Conservation (phyloP, 202 grass and related monocot genomes). For the Tripidium arundinaceum region DNA sequence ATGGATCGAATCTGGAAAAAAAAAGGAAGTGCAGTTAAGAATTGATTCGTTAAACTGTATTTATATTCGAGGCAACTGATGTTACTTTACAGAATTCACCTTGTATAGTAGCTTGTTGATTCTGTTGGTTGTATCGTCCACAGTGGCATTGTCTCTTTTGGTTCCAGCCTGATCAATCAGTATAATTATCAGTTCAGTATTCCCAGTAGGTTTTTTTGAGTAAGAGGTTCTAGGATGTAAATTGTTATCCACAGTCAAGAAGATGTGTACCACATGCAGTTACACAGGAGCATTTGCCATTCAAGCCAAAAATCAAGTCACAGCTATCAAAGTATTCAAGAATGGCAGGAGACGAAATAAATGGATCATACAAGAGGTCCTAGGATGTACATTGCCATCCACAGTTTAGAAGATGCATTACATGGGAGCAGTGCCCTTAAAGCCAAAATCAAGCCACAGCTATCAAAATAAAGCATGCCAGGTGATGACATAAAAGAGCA, state of each 20-base stretch:
- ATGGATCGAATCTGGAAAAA: conserved; percentile 81
- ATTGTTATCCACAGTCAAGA: not conserved
- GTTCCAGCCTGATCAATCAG: conserved; percentile 68
- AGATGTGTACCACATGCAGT: not conserved
- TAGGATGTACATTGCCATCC: not conserved
- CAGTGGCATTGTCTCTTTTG: conserved; percentile 56
- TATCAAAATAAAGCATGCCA: not conserved
- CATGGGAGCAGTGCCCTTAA: not conserved
- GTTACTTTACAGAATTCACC: conserved; percentile 43
- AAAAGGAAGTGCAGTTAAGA: not conserved
- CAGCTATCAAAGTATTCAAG: not conserved
- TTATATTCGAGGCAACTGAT: not conserved
- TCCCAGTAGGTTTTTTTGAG: not conserved
- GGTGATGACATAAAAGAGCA: not conserved
- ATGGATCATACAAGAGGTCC: not conserved
- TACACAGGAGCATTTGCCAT: not conserved
- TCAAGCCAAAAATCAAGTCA: conserved; percentile 2
- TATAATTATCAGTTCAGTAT: conserved; percentile 20
- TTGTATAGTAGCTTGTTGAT: conserved; percentile 93
- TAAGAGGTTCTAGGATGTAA: not conserved
- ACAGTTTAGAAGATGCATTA: not conserved
- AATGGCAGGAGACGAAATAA: not conserved
- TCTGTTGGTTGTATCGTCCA: conserved; percentile 79
- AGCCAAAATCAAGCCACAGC: not conserved
- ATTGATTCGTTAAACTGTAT: not conserved